phyloP scores from a whole-genome alignment of 1,284 basidiomycete genomes.

The Ustilago hordei region DNA sequence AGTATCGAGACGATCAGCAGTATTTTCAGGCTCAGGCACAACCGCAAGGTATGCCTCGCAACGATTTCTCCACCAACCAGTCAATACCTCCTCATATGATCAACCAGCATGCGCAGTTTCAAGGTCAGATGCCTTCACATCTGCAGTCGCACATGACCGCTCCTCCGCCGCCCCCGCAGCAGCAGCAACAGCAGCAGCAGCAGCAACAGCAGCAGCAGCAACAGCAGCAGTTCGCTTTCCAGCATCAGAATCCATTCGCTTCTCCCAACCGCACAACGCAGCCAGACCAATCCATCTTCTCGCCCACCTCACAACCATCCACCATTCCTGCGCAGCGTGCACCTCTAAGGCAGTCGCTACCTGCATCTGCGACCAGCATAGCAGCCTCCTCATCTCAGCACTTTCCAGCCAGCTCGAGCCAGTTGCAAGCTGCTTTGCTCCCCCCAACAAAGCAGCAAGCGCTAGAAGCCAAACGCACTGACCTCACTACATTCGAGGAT shows the following conservation, averaged over 20 bases:
- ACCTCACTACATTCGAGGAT: constrained; percentile 45
- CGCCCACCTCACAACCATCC: constrained; percentile 17
- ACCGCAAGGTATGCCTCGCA: constrained; percentile 10
- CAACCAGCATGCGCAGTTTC: constrained; percentile 13
- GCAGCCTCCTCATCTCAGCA: constrained; percentile 13
- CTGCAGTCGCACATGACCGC: constrained; percentile 10
- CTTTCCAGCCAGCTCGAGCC: constrained; percentile 8
- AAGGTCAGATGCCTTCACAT: constrained; percentile 17
- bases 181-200: too few relatives aligned
- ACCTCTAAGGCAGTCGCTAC: constrained; percentile 13
- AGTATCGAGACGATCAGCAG: constrained; percentile 14
- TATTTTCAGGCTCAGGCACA: constrained; percentile 18
- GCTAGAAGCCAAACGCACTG: constrained; percentile 17
- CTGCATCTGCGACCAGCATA: not conserved
- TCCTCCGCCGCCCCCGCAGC: too few relatives aligned
- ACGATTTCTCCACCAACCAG: constrained; percentile 10
- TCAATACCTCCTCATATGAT: constrained; percentile 1
- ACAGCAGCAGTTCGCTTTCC: constrained; percentile 18
- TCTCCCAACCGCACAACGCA: constrained; percentile 9
- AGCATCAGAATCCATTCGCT: constrained; percentile 13
- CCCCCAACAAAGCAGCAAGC: constrained; percentile 3
- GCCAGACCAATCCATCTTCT: constrained; percentile 16
- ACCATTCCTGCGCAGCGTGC: constrained; percentile 6
- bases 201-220: not conserved
- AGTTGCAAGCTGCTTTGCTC: constrained; percentile 13